phyloP scores from a whole-genome alignment of 495 filamentous ascomycete species.

The Acidiella bohemica region DNA sequence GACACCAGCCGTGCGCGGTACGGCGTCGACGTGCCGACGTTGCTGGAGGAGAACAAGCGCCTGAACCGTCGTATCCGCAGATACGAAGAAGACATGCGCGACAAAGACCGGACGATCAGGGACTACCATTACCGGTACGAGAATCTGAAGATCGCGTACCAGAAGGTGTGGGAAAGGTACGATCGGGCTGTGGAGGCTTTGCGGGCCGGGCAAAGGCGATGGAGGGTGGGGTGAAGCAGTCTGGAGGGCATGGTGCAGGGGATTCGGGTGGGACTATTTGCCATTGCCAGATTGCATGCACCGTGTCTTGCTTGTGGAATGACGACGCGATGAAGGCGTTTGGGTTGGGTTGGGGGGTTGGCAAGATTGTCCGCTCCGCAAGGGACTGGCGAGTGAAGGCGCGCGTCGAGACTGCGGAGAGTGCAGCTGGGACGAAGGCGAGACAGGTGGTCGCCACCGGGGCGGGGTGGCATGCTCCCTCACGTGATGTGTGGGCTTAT shows the following conservation, averaged over 20 bases:
- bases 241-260: background rate
- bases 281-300: background rate
- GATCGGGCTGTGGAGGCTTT: background rate
- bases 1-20: background rate
- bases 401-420: no score
- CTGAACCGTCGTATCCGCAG: background rate
- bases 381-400: no score
- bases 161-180: background rate
- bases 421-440: no score
- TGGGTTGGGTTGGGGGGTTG: background rate
- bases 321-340: background rate
- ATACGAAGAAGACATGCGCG: background rate
- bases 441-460: no score
- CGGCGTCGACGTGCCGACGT: slow-evolving; percentile 7
- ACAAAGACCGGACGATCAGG: background rate
- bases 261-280: background rate
- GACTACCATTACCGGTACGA: background rate
- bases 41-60: background rate
- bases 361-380: no score
- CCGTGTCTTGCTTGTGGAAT: no score
- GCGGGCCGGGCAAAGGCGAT: slow-evolving; percentile 1
- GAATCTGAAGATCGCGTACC: background rate
- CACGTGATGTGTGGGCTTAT: background rate
- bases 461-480: no score
- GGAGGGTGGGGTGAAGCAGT: background rate